Percentiles rank a stretch among this genome's conserved stretches.
Evolutionary conservation across 2,329 filamentous ascomycete genomes (phyloP).

Genomic region (Mycosphaerella sp.): DNA sequence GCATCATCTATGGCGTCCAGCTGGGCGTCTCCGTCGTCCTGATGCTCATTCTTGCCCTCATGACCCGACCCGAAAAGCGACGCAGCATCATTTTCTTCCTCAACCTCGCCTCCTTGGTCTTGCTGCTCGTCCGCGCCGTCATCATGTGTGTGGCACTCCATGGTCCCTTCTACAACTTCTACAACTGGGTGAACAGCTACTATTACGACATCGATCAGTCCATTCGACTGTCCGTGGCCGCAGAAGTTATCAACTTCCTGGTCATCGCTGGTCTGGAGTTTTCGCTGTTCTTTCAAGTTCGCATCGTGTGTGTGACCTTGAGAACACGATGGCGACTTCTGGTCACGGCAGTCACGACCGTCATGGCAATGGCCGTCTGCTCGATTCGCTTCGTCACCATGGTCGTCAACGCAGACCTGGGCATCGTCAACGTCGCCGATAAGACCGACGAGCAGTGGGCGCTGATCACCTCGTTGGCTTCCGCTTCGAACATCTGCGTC

Average conservation of each 20-base stretch:
- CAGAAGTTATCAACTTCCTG: conserved; percentile 46
- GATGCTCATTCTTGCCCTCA: conserved; percentile 57
- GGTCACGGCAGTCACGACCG: conserved; percentile 44
- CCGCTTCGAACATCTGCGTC: conserved; percentile 45
- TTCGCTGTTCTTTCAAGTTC: conserved; percentile 57
- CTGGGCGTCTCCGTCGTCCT: conserved; percentile 62
- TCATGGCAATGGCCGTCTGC: conserved; percentile 47
- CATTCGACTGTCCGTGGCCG: conserved; percentile 39
- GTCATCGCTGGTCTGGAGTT: conserved; percentile 51
- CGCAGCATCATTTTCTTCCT: conserved; percentile 58
- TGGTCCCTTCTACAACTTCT: conserved; percentile 52
- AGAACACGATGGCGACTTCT: conserved; percentile 37
- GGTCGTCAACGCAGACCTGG: conserved; percentile 40
- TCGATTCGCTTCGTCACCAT: conserved; percentile 49
- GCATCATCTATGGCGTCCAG: conserved; percentile 63
- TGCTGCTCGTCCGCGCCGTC: conserved; percentile 55
- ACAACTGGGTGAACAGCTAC: conserved; percentile 27
- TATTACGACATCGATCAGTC: conserved; percentile 21
- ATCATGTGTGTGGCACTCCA: conserved; percentile 56
- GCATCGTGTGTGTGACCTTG: conserved; percentile 53
- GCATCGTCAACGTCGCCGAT: conserved; percentile 20
- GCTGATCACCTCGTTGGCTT: conserved; percentile 38
- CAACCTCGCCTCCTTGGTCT: conserved; percentile 54
- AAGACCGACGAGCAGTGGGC: conserved; percentile 12
- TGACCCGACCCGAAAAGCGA: conserved; percentile 62